Conservation (phyloP, 441 rosid species). For the Manihot esculenta region DNA sequence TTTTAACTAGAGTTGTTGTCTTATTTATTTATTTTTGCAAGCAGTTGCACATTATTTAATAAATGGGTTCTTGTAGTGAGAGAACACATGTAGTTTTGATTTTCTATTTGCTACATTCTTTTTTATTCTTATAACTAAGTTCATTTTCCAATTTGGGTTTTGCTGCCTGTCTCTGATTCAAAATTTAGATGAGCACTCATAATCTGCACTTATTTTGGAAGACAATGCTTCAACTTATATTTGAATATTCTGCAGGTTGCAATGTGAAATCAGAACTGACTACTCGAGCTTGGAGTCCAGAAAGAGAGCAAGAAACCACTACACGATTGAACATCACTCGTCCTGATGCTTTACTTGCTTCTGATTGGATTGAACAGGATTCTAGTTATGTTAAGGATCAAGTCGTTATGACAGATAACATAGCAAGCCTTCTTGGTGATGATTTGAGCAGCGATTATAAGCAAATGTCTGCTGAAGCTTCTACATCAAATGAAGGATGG, state of each 20-base stretch:
- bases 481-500: constrained; percentile 55
- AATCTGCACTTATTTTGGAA: constrained; percentile 1
- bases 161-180: not conserved
- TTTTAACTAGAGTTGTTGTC: not conserved
- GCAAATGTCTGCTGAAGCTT: constrained; percentile 50
- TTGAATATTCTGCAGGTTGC: constrained; percentile 31
- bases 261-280: constrained; percentile 53
- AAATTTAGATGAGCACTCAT: not conserved
- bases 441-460: constrained; percentile 61
- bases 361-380: constrained; percentile 74
- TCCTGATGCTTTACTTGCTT: constrained; percentile 68
- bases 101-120: not conserved
- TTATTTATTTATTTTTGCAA: not conserved
- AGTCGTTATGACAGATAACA: constrained; percentile 52
- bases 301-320: constrained; percentile 39
- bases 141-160: not conserved
- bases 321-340: constrained; percentile 35
- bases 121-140: not conserved
- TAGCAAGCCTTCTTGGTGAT: constrained; percentile 69
- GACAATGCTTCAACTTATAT: not conserved
- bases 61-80: not conserved
- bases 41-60: not conserved
- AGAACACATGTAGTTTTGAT: not conserved
- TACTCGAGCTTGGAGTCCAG: constrained; percentile 50
- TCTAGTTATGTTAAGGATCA: constrained; percentile 55